Conservation (phyloP, 2,329 filamentous ascomycete genomes). For the Ceratocystis diversiconidia region DNA sequence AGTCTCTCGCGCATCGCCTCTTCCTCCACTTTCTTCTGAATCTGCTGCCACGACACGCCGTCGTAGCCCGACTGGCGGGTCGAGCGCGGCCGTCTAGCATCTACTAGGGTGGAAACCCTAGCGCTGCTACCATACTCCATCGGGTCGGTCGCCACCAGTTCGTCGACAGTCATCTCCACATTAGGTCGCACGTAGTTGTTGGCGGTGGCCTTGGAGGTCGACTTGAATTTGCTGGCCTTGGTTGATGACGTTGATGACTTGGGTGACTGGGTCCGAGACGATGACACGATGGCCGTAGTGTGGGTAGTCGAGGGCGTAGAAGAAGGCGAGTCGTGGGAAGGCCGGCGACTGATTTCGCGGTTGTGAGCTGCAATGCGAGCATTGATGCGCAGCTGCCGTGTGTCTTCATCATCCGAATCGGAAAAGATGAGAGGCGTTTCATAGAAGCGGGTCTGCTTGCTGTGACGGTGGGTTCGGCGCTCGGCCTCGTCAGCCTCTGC, state of each 20-base stretch:
- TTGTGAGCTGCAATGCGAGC: constrained; percentile 8
- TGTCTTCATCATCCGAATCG: not conserved
- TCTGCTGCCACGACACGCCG: not conserved
- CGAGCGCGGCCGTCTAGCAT: not conserved
- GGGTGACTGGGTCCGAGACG: not conserved
- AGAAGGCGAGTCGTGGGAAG: not conserved
- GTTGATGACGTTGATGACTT: not conserved
- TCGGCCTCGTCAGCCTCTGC: not conserved
- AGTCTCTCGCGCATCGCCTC: constrained; percentile 1
- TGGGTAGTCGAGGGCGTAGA: not conserved
- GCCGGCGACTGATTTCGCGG: not conserved
- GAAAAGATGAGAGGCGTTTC: not conserved
- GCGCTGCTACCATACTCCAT: not conserved
- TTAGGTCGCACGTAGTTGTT: not conserved
- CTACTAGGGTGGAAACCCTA: not conserved
- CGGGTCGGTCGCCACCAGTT: not conserved
- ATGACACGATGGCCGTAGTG: not conserved
- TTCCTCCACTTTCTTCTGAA: constrained; percentile 1
- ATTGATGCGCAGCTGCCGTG: constrained; percentile 1
- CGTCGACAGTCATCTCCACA: not conserved
- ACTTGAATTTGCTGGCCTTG: not conserved
- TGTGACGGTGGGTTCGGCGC: not conserved
- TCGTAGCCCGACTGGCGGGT: not conserved
- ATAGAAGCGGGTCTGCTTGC: not conserved
- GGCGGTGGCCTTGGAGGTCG: not conserved